phyloP scores from a whole-genome alignment of 768 basidiomycete genomes.

The Lactarius psammicola region DNA sequence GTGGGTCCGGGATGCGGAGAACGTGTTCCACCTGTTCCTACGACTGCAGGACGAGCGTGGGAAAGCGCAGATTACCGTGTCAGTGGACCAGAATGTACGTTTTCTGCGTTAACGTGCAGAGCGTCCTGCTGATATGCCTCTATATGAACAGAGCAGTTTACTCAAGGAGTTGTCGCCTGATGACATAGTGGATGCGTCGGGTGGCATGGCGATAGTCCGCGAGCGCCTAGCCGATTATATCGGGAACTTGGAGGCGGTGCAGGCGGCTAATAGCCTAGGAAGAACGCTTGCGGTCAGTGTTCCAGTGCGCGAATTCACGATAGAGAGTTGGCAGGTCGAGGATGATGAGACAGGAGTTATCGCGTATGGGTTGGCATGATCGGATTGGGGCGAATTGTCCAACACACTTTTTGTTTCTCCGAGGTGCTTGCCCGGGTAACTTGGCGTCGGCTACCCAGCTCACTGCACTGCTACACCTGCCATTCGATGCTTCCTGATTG shows the following conservation, averaged over 20 bases:
- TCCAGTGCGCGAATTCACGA: constrained; percentile 19
- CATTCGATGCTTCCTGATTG: no score
- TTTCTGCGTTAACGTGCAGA: not conserved
- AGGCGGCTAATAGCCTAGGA: constrained; percentile 17
- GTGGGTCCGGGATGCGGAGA: constrained; percentile 7
- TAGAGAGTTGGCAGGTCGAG: constrained; percentile 25
- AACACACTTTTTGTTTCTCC: not conserved
- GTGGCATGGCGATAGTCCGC: constrained; percentile 4
- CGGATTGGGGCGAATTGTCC: not conserved
- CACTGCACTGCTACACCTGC: not conserved
- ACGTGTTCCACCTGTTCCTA: constrained; percentile 21
- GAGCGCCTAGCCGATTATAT: constrained; percentile 24
- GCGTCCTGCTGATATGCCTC: not conserved
- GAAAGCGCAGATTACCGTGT: constrained; percentile 16
- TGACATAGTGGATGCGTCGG: not conserved
- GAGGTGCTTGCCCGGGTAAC: not conserved
- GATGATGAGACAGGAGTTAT: constrained; percentile 9
- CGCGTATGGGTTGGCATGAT: constrained; percentile 14
- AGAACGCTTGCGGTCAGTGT: not conserved
- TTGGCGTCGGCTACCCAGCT: not conserved
- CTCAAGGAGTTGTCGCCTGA: constrained; percentile 19
- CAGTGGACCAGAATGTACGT: constrained; percentile 26
- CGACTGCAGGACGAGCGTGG: constrained; percentile 25
- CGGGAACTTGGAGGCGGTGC: constrained; percentile 24
- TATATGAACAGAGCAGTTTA: constrained; percentile 16